These are phyloP conservation scores for Mycena maculata DNA, from an alignment of 768 basidiomycete genomes.

Conservation along the genomic window DNA sequence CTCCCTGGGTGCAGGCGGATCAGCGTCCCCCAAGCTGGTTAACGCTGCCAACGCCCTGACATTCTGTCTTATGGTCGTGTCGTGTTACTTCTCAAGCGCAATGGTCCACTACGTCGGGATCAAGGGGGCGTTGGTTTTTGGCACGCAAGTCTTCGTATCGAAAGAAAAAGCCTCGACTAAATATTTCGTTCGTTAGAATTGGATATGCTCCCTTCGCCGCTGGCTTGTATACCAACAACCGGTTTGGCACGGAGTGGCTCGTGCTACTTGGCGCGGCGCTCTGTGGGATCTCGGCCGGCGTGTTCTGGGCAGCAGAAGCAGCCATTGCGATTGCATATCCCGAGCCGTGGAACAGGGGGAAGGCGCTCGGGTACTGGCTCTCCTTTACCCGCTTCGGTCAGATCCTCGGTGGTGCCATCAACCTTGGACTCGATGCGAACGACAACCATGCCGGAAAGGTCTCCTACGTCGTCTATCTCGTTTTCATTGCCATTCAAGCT, in stretches of 20 bases:
- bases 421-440: neutral
- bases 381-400: neutral
- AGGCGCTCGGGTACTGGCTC: neutral
- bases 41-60: slow-evolving; percentile 23
- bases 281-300: neutral
- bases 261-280: slow-evolving; percentile 2
- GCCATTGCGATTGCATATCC: slow-evolving; percentile 27
- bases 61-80: neutral
- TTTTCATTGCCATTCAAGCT: neutral
- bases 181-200: too few species aligned
- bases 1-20: slow-evolving; percentile 26
- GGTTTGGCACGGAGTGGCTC: slow-evolving; percentile 18
- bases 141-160: neutral
- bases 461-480: neutral
- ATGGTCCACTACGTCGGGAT: neutral
- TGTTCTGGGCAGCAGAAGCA: slow-evolving; percentile 26
- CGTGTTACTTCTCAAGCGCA: neutral
- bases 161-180: too few species aligned
- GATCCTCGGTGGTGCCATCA: neutral
- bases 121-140: slow-evolving; percentile 3
- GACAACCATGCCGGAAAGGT: neutral
- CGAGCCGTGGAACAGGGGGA: slow-evolving; percentile 10
- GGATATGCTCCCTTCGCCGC: slow-evolving; percentile 26
- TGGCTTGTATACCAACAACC: slow-evolving; percentile 28
- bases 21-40: slow-evolving; percentile 11